Evolutionary conservation across 2,329 filamentous ascomycete species (phyloP).

Genomic region (Clonostachys sp.): DNA sequence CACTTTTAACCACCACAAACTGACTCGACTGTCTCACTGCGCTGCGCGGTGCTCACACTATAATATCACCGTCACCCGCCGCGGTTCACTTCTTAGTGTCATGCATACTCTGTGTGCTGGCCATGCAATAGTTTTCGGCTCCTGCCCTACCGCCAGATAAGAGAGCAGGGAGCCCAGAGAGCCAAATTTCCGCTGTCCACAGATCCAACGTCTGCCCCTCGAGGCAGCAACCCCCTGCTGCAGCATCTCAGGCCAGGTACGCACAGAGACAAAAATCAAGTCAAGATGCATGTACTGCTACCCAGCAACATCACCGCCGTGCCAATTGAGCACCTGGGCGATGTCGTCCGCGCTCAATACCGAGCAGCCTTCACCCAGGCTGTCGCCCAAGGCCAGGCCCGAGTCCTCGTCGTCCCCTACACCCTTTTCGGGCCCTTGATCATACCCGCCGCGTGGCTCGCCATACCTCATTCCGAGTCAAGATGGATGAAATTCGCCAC

Average conservation of each 20-base stretch:
- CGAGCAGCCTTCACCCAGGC: constrained; percentile 26
- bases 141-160: too few species aligned
- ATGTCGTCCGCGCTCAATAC: constrained; percentile 22
- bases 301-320: background rate
- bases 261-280: background rate
- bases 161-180: too few species aligned
- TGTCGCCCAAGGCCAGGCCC: constrained; percentile 28
- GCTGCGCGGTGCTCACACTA: too few species aligned
- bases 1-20: too few species aligned
- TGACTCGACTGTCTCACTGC: too few species aligned
- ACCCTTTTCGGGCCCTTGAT: constrained; percentile 40
- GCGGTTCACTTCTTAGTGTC: too few species aligned
- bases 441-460: constrained; percentile 49
- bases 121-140: too few species aligned
- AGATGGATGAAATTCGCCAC: constrained; percentile 43
- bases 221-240: too few species aligned
- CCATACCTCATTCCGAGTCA: constrained; percentile 45
- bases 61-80: too few species aligned
- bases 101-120: too few species aligned
- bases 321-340: constrained; percentile 12
- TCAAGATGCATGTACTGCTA: background rate
- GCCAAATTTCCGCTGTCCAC: too few species aligned
- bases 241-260: background rate
- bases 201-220: too few species aligned
- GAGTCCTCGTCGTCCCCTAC: constrained; percentile 49